Evolutionary conservation across 202 grass and related monocot species (phyloP).

Genomic region (Hordeum pubiflorum): DNA sequence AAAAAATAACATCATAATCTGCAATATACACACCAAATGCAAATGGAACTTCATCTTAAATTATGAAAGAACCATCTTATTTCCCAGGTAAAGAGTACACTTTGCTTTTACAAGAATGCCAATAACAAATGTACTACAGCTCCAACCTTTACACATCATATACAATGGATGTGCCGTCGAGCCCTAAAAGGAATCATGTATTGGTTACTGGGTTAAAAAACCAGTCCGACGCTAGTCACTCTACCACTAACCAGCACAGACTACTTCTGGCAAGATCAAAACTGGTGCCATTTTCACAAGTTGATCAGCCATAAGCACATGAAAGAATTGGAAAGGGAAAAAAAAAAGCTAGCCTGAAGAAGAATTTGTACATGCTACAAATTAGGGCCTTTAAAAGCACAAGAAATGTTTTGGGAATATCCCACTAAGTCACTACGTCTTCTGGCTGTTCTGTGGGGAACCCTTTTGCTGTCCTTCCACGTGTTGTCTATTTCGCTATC

Average conservation of each 20-base stretch:
- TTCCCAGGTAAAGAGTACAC: not conserved
- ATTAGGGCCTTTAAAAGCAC: not conserved
- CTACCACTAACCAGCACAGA: not conserved
- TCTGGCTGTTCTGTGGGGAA: conserved; percentile 57
- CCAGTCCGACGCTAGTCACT: not conserved
- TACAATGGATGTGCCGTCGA: not conserved
- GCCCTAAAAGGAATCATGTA: not conserved
- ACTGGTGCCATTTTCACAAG: not conserved
- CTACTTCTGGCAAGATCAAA: not conserved
- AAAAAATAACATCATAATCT: not conserved
- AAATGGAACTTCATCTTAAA: not conserved
- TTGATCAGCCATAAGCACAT: not conserved
- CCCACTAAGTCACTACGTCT: conserved; percentile 42
- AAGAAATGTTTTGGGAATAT: not conserved
- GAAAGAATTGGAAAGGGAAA: not conserved
- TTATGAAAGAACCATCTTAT: not conserved
- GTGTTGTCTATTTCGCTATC: conserved; percentile 35
- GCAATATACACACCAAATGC: not conserved
- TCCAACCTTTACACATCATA: not conserved
- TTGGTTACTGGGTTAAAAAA: not conserved
- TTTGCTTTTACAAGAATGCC: not conserved
- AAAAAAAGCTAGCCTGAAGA: not conserved
- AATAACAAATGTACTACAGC: not conserved
- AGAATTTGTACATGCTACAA: not conserved
- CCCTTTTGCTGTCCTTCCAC: conserved; percentile 52